Percentiles rank a stretch among this genome's conserved stretches.
Evolutionary conservation across 2,329 filamentous ascomycete genomes (phyloP).

Genomic region (Aquanectria penicillioides): DNA sequence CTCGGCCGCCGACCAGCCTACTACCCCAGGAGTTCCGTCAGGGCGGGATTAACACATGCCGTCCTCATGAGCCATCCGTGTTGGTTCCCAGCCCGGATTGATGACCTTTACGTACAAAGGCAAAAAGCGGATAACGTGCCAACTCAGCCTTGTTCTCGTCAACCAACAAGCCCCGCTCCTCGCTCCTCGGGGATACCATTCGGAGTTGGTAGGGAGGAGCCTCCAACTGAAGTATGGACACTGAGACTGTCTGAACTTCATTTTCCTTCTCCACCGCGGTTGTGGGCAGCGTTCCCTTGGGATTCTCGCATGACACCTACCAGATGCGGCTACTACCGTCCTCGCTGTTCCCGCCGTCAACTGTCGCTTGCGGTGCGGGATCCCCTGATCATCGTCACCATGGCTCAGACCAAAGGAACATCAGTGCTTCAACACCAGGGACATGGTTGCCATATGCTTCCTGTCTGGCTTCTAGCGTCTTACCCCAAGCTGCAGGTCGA

Average conservation of each 20-base stretch:
- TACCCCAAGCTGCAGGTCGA: conserved; percentile 34
- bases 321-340: conserved; percentile 12
- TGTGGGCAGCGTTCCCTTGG: neutral
- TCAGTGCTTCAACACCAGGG: conserved; percentile 12
- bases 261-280: conserved; percentile 5
- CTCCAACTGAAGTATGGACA: neutral
- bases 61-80: neutral
- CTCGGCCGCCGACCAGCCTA: conserved; percentile 25
- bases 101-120: conserved; percentile 4
- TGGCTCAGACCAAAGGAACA: conserved; percentile 1
- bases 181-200: conserved; percentile 3
- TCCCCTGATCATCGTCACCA: conserved; percentile 4
- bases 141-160: conserved; percentile 6
- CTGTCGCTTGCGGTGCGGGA: conserved; percentile 1
- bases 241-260: conserved; percentile 7
- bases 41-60: conserved; percentile 5
- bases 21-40: conserved; percentile 9
- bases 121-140: neutral
- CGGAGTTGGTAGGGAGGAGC: conserved; percentile 4
- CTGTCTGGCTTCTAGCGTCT: conserved; percentile 36
- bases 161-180: conserved; percentile 3
- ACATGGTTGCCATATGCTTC: conserved; percentile 27
- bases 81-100: conserved; percentile 9
- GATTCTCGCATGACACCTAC: neutral
- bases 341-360: conserved; percentile 17